Percentiles rank a stretch among this genome's conserved stretches.
Evolutionary conservation across 2,329 filamentous ascomycete genomes (phyloP).

Genomic region (Pyrenochaeta sp.): DNA sequence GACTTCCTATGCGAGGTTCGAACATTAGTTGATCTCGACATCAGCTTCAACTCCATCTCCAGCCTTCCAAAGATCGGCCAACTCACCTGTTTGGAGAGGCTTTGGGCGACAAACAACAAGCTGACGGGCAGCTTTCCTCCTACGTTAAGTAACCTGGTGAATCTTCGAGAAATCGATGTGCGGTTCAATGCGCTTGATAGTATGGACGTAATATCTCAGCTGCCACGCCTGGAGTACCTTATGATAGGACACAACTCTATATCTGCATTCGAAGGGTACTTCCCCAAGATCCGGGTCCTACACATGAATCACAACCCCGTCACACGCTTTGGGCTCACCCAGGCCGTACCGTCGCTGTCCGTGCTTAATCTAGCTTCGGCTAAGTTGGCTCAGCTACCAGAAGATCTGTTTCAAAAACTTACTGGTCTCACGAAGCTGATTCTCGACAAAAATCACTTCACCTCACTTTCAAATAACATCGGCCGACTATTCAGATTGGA

Average conservation of each 20-base stretch:
- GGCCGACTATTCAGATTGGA: conserved; percentile 84
- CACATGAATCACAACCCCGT: conserved; percentile 95
- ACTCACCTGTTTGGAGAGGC: conserved; percentile 80
- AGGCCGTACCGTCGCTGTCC: conserved; percentile 80
- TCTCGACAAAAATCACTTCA: conserved; percentile 95
- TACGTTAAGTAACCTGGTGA: conserved; percentile 76
- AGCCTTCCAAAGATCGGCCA: conserved; percentile 81
- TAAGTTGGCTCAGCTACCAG: conserved; percentile 86
- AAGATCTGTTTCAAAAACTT: conserved; percentile 87
- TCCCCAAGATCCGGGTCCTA: conserved; percentile 81
- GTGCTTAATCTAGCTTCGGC: conserved; percentile 89
- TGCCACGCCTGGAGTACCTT: conserved; percentile 87
- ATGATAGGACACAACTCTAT: conserved; percentile 93
- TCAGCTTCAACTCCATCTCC: conserved; percentile 94
- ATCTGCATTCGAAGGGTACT: conserved; percentile 88
- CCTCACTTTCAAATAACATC: conserved; percentile 84
- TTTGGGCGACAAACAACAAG: conserved; percentile 96
- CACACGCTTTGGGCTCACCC: conserved; percentile 86
- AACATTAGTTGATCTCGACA: conserved; percentile 88
- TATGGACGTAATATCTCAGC: conserved; percentile 84
- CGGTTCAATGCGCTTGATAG: conserved; percentile 90
- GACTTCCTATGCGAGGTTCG: conserved; percentile 82
- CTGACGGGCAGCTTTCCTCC: conserved; percentile 77
- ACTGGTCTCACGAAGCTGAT: conserved; percentile 86
- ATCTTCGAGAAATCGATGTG: conserved; percentile 88